Evolutionary conservation across 345 rosid species (phyloP).

Genomic region (Abelmoschus esculentus): DNA sequence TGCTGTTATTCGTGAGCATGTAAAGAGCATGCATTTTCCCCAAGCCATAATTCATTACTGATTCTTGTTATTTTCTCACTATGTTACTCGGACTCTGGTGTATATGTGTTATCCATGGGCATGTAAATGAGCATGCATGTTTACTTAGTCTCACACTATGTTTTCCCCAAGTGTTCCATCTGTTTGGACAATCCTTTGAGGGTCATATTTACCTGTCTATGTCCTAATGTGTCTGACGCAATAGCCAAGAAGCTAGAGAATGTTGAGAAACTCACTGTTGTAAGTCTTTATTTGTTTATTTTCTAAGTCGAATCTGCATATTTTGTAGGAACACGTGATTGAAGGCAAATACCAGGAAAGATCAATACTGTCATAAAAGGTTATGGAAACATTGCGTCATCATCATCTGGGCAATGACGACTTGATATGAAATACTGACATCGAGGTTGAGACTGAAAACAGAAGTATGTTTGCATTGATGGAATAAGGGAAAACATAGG

Average conservation of each 20-base stretch:
- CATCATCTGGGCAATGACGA: neutral
- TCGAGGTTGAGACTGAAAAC: no score
- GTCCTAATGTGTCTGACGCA: neutral
- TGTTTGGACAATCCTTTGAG: no score
- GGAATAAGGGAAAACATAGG: no score
- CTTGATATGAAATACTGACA: neutral
- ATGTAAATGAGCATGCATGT: no score
- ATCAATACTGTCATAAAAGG: neutral
- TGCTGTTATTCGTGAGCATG: neutral
- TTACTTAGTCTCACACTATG: no score
- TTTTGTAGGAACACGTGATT: neutral
- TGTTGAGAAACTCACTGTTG: conserved; percentile 59
- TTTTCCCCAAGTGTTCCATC: no score
- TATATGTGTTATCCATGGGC: neutral
- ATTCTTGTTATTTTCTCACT: neutral
- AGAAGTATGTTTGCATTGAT: no score
- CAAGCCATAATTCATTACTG: neutral
- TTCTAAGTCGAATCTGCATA: neutral
- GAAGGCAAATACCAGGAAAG: neutral
- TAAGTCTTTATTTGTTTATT: conserved; percentile 22
- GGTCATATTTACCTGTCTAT: neutral
- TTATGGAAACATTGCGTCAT: neutral
- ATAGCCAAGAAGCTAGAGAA: conserved; percentile 53
- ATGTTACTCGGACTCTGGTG: neutral
- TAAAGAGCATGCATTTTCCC: neutral